Conservation (phyloP, 108 stramenopile genomes). For the Cafeteria roenbergensis region DNA sequence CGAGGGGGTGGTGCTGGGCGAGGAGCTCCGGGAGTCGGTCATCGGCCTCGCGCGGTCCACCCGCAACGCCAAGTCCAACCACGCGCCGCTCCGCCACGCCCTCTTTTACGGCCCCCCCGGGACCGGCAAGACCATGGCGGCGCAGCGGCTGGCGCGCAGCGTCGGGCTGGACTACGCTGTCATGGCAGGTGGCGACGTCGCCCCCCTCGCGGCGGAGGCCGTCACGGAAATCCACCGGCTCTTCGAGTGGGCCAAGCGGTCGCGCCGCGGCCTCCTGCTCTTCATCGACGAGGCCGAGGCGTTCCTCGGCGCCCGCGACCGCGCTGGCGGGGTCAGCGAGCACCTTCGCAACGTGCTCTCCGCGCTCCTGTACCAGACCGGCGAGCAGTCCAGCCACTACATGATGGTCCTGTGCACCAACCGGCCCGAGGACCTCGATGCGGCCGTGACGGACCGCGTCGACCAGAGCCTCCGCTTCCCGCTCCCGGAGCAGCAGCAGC, state of each 20-base stretch:
- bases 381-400: constrained; percentile 53
- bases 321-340: constrained; percentile 36
- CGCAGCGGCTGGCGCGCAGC: constrained; percentile 42
- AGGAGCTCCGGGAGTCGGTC: too few species aligned
- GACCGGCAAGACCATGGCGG: constrained; percentile 58
- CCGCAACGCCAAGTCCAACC: too few species aligned
- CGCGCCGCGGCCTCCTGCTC: constrained; percentile 49
- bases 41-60: too few species aligned
- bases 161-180: constrained; percentile 66
- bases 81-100: constrained; percentile 63
- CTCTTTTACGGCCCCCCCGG: constrained; percentile 56
- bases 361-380: constrained; percentile 63
- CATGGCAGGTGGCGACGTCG: constrained; percentile 71
- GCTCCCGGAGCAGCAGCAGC: constrained; percentile 44
- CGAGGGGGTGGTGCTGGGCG: too few species aligned
- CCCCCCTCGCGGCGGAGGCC: constrained; percentile 61
- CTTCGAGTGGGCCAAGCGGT: constrained; percentile 58
- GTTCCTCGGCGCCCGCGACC: constrained; percentile 46
- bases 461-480: constrained; percentile 56
- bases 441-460: constrained; percentile 60
- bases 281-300: constrained; percentile 75
- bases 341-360: constrained; percentile 60
- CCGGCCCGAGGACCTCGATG: constrained; percentile 58
- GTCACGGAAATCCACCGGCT: constrained; percentile 62
- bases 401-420: constrained; percentile 73